phyloP scores from a whole-genome alignment of 345 rosid genomes.

The Brassica nigra region DNA sequence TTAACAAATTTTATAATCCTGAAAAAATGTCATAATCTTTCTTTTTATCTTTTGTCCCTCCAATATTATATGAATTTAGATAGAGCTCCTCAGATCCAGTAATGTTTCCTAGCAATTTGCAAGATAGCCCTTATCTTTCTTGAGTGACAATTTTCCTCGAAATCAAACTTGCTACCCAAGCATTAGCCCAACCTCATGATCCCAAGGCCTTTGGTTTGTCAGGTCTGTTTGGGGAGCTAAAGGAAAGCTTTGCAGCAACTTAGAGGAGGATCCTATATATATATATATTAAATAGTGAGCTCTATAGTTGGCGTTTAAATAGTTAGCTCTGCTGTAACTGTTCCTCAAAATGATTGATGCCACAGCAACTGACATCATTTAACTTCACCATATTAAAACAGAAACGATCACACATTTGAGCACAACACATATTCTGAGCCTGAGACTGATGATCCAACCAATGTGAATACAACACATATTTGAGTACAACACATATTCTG shows the following conservation, averaged over 20 bases:
- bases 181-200: neutral
- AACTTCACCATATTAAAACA: neutral
- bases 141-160: neutral
- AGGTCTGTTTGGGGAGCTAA: neutral
- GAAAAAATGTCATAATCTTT: constrained; percentile 6
- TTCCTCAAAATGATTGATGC: constrained; percentile 15
- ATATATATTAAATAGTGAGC: no score
- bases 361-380: constrained; percentile 4
- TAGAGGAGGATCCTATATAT: neutral
- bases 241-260: neutral
- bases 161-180: neutral
- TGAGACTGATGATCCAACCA: constrained; percentile 16
- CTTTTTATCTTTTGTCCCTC: neutral
- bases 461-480: constrained; percentile 10
- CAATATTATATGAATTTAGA: neutral
- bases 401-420: neutral
- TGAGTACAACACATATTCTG: neutral
- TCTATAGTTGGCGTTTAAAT: neutral
- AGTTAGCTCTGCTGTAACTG: constrained; percentile 10
- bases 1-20: neutral
- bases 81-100: neutral
- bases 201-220: neutral
- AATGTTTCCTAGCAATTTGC: neutral
- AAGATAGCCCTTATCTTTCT: neutral
- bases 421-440: constrained; percentile 15